Base-by-base conservation (phyloP, 2,329 filamentous ascomycete genomes). In the Aspergillus sp. region DNA sequence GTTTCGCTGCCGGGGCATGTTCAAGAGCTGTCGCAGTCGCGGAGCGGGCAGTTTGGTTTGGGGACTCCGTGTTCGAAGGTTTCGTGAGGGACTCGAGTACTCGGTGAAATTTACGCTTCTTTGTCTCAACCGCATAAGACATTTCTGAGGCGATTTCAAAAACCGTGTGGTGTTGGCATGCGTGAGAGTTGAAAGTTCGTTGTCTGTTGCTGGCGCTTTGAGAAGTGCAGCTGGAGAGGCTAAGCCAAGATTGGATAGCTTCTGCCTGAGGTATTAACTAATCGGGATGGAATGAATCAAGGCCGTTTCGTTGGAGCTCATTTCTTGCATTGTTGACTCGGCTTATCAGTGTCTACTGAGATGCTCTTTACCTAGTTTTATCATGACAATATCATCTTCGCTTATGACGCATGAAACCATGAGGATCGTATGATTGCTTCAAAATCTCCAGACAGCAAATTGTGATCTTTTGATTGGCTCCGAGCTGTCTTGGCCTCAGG, bases 31-130 rank as follows among this genome's bases (percentile, higher is more conserved):
- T 61, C 27, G 64, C 55, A 17, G 68, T 61, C 27, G 64, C 51
- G 14, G 66, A 48, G 31, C 64, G 50, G n/a, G 57, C 43, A 46
- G 51, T 58, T 60, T 33, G 24, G 46, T 65, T 68, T 43, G 65
- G 35, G 6, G 62, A 57, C 23, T 69, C 68, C 40, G 58, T 14
- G 31, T 56, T 56, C 19, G 63, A 56, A 37, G 72, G 68, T 60
- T 73, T 76, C 6, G 74, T 76, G 3, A 80, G 66, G 2, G 77
- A 78, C 47, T 79, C 77, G 0, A 80, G 66, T 8, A 79, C 73
- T 40, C 77, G 75, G 54, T 80, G 76, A 37, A 79, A 80, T 56
- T 79, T 79, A 57, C 77, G 73, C 61, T 79, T 79, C 65, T 80
- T 79, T 6, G 76, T 75, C 55, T 77, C 75, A 33, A 79, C 64